Percentiles rank a stretch among this genome's conserved stretches.
Conservation (phyloP, 1,139 yeast genomes). For the Hyphopichia fennica region DNA sequence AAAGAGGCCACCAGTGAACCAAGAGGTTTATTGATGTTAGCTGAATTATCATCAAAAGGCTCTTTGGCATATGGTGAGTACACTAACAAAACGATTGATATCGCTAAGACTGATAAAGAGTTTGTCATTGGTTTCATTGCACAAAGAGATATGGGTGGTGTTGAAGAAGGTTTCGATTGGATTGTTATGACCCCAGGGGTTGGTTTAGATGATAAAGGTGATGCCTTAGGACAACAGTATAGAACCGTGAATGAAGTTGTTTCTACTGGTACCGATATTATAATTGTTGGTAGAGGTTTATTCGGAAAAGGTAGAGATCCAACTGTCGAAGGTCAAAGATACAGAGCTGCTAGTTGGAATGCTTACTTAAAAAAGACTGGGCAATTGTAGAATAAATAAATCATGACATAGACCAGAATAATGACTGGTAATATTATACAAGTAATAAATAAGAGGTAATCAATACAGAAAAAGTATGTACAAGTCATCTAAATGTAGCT, state of each 20-base stretch:
- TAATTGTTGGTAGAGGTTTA: conserved; percentile 95
- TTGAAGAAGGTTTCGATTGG: conserved; percentile 89
- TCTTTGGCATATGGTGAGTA: conserved; percentile 91
- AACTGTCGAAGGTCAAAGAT: conserved; percentile 79
- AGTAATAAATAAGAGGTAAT: neutral
- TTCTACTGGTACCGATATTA: conserved; percentile 82
- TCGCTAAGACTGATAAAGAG: conserved; percentile 82
- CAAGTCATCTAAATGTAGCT: neutral
- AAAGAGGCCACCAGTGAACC: conserved; percentile 68
- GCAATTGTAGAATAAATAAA: conserved; percentile 5
- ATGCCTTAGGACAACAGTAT: conserved; percentile 93
- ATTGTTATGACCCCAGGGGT: conserved; percentile 97
- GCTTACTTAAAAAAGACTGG: conserved; percentile 62
- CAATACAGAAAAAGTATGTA: neutral
- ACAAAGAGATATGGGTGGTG: conserved; percentile 82
- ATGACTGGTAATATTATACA: neutral
- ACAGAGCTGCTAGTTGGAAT: conserved; percentile 91
- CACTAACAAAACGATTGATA: conserved; percentile 81
- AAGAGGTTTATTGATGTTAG: conserved; percentile 91
- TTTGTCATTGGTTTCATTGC: conserved; percentile 98
- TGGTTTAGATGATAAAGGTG: conserved; percentile 97
- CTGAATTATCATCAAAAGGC: conserved; percentile 92
- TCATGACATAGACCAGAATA: neutral
- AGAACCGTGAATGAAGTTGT: conserved; percentile 87
- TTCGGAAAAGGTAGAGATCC: conserved; percentile 97